phyloP scores from a whole-genome alignment of 331 rosid species.

The Quercus tomentella region DNA sequence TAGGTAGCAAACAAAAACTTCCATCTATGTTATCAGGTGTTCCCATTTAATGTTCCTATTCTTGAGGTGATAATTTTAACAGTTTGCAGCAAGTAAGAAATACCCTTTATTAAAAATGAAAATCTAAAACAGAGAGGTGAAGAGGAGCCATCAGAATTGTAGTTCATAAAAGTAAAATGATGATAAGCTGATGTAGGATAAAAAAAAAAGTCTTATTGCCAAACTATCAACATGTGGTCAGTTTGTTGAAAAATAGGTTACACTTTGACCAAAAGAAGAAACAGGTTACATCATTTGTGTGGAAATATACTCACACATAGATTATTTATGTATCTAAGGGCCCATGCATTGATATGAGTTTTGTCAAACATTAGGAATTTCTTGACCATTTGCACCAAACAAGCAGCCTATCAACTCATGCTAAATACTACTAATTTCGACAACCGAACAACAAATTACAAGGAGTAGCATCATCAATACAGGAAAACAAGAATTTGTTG shows the following conservation, averaged over 20 bases:
- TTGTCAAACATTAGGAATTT: constrained; percentile 1
- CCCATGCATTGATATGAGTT: background rate
- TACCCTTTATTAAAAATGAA: background rate
- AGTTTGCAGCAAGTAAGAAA: background rate
- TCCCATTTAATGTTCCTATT: background rate
- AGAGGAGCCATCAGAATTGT: background rate
- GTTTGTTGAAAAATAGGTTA: too few relatives aligned
- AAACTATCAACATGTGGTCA: background rate
- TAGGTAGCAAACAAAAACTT: constrained; percentile 1
- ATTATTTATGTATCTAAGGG: background rate
- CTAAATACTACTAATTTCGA: background rate
- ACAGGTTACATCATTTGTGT: background rate
- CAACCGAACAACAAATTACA: background rate
- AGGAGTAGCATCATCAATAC: background rate
- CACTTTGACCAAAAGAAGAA: background rate
- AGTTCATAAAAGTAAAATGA: background rate
- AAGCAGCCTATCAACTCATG: constrained; percentile 1
- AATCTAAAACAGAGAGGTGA: background rate
- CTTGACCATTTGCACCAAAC: background rate
- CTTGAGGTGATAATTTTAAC: background rate
- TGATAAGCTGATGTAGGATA: background rate
- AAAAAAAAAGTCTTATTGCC: background rate
- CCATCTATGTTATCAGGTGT: background rate
- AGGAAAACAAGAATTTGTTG: background rate
- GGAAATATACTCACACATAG: background rate